Conservation (phyloP, 257 asterid genomes). For the Salvia rosmarinus region DNA sequence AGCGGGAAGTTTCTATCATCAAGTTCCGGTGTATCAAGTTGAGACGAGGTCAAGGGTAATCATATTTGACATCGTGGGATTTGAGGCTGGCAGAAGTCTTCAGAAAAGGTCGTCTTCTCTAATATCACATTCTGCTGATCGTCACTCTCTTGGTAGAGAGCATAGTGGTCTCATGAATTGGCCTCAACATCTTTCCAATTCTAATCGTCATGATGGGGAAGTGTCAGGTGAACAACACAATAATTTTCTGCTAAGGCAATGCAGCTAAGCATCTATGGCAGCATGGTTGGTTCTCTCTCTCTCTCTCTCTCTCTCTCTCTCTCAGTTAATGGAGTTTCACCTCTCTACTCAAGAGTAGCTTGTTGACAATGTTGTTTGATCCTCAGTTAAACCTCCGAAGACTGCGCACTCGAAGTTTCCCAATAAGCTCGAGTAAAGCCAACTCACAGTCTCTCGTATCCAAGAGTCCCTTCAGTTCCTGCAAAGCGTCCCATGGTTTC, state of each 20-base stretch:
- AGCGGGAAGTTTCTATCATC: conserved; percentile 58
- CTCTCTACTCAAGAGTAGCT: conserved; percentile 17
- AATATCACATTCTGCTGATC: conserved; percentile 54
- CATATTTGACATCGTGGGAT: conserved; percentile 67
- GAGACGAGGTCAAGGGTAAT: conserved; percentile 81
- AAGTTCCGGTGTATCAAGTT: conserved; percentile 56
- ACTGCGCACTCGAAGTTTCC: conserved; percentile 42
- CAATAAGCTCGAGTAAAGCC: conserved; percentile 38
- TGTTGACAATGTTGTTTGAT: conserved; percentile 31
- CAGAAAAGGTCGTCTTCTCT: conserved; percentile 62
- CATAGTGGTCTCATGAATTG: conserved; percentile 74
- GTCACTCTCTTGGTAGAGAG: conserved; percentile 50
- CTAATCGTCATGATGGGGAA: conserved; percentile 40
- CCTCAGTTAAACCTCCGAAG: conserved; percentile 50
- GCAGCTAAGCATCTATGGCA: conserved; percentile 81
- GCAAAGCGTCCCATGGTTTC: conserved; percentile 50
- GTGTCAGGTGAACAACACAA: conserved; percentile 40
- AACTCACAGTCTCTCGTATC: conserved; percentile 66
- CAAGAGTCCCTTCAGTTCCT: conserved; percentile 48
- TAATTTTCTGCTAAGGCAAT: conserved; percentile 72
- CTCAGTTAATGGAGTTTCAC: background rate
- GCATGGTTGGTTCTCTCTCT: conserved; percentile 83
- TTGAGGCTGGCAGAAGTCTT: conserved; percentile 54
- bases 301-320: background rate
- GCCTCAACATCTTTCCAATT: conserved; percentile 56